Conservation (phyloP, 163 green algal species). For the Volvox carteri region DNA sequence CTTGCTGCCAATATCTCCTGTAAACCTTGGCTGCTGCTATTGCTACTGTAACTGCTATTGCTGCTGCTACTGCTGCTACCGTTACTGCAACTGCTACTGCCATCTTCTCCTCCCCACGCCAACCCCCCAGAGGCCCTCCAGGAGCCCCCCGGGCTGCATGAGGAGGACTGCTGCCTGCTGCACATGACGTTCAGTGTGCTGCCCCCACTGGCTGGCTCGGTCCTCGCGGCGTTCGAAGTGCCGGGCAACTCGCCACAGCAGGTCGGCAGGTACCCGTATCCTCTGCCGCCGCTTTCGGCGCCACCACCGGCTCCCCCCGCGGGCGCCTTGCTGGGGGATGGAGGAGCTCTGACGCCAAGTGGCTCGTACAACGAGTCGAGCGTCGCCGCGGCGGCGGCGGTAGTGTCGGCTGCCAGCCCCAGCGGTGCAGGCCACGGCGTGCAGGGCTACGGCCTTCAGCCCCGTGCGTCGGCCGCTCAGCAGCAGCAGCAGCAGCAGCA, state of each 20-base stretch:
- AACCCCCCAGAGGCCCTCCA: constrained; percentile 16
- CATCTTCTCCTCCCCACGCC: background rate
- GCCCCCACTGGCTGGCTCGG: background rate
- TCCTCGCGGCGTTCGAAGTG: background rate
- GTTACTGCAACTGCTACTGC: background rate
- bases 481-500: background rate
- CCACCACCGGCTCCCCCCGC: no score
- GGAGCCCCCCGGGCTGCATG: background rate
- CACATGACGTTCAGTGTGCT: constrained; percentile 2
- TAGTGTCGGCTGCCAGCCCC: background rate
- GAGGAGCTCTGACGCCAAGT: background rate
- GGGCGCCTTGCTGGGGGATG: background rate
- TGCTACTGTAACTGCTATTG: background rate
- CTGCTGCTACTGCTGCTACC: background rate
- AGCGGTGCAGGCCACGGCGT: background rate
- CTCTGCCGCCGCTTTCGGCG: constrained; percentile 3
- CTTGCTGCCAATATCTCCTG: no score
- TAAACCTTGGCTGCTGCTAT: background rate
- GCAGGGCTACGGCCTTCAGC: background rate
- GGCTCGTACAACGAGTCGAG: background rate
- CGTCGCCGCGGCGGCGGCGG: background rate
- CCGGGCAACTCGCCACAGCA: constrained; percentile 17
- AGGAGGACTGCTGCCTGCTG: constrained; percentile 47
- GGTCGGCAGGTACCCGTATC: constrained; percentile 9
- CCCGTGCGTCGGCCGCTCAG: no score